A percentile compares a stretch with the other conserved stretches of the same genome.
Evolutionary conservation across 2,329 filamentous ascomycete genomes (phyloP).

Genomic region (Ophiocordyceps camponoti-floridani): DNA sequence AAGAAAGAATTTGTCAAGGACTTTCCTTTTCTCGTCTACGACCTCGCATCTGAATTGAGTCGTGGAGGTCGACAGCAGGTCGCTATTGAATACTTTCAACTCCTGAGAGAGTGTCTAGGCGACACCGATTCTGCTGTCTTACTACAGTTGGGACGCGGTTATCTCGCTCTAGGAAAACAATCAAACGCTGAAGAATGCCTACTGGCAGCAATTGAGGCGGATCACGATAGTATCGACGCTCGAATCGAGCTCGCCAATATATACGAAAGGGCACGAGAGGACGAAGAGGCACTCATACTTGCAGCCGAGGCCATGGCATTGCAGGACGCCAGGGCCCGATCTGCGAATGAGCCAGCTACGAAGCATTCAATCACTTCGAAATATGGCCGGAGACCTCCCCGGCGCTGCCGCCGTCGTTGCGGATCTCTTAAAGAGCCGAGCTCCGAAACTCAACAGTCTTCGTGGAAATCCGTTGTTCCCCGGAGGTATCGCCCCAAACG

Average conservation of each 20-base stretch:
- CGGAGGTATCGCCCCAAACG: slow-evolving; percentile 26
- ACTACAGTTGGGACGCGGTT: slow-evolving; percentile 47
- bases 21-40: slow-evolving; percentile 64
- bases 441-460: not conserved
- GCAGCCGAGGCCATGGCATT: slow-evolving; percentile 58
- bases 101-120: slow-evolving; percentile 29
- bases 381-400: not conserved
- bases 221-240: slow-evolving; percentile 56
- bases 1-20: slow-evolving; percentile 35
- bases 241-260: slow-evolving; percentile 67
- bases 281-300: slow-evolving; percentile 59
- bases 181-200: slow-evolving; percentile 63
- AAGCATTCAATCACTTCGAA: not conserved
- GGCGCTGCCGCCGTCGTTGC: slow-evolving; percentile 1
- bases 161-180: slow-evolving; percentile 42
- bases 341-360: not conserved
- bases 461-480: slow-evolving; percentile 8
- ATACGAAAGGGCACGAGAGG: slow-evolving; percentile 58
- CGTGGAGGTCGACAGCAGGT: slow-evolving; percentile 9
- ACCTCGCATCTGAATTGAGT: slow-evolving; percentile 33
- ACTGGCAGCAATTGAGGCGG: slow-evolving; percentile 52
- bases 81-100: slow-evolving; percentile 38
- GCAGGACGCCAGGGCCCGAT: slow-evolving; percentile 25
- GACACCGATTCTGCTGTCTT: slow-evolving; percentile 32
- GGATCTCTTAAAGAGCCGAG: not conserved